Base-by-base conservation (phyloP, 495 filamentous ascomycete genomes). In the Podospora pseudoanserina region DNA sequence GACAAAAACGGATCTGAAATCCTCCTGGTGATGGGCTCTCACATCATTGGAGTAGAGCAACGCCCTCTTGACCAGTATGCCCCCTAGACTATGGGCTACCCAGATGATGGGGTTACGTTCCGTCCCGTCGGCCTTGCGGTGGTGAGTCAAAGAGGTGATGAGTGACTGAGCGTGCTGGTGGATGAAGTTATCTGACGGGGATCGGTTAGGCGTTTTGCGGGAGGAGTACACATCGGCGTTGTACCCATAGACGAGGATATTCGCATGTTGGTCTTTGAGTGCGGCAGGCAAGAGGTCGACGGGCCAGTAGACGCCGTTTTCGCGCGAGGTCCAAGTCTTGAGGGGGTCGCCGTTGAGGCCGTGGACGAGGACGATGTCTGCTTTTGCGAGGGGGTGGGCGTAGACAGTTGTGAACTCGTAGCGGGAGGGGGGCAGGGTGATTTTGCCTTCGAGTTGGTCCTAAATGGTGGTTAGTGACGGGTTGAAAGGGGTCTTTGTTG, bases 141-240 rank as follows among this genome's bases (percentile, higher is more conserved):
- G 81, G 39, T 77, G 71, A 0, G 80, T 81, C 65, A 86, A 78
- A n/a, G 77, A 82, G 49, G 88, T 86, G 19, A 93, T 84, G 15
- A 96, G 81, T n/a, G 87, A 92, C 74, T 94, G 89, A 5, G 92
- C 92, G 79, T 96, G 92, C 71, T 92, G 89, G 68, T 91, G 88
- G 68, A 96, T 87, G 71, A 89, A 89, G 76, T 94, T 92, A 60
- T 88, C 88, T 60, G 89, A 67, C 75, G 81, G 79, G 30, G 68
- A 79, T n/a, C 73, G 74, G 30, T 76, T 78, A 11, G 9, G 7
- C 2, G 7, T 16, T 63, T 81, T 77, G 39, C 79, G 79, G 39
- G 76, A 80, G 19, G 78, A 83, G 55, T 87, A 87, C 34, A 94
- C 90, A 71, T 92, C 89, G 59, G 91, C 89, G 73, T 96, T 92